Evolutionary conservation across 306 rosid species (phyloP).

Genomic region (Trifolium subterraneum): DNA sequence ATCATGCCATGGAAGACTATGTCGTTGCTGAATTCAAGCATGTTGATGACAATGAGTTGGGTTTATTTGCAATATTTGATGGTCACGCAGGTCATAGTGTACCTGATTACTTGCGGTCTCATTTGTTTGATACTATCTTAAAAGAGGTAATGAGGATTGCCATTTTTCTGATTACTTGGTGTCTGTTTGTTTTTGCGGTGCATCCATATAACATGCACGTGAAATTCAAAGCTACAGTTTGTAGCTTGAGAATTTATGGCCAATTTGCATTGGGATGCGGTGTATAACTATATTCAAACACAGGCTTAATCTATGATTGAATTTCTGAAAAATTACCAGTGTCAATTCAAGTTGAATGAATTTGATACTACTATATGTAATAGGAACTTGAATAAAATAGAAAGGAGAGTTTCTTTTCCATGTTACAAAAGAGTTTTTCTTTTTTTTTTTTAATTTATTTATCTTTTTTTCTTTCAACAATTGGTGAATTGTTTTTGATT

Average conservation of each 20-base stretch:
- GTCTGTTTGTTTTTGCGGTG: not conserved
- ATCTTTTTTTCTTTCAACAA: not conserved
- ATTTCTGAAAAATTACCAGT: conserved; percentile 12
- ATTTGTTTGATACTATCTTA: conserved; percentile 81
- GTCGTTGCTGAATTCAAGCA: conserved; percentile 82
- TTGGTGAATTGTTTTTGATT: not conserved
- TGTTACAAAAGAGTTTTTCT: not conserved
- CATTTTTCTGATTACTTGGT: not conserved
- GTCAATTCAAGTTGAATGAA: conserved; percentile 24
- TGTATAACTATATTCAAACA: not conserved
- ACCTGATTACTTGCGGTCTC: conserved; percentile 70
- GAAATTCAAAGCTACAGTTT: not conserved
- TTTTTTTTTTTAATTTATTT: too few species aligned
- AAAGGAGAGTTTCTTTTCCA: not conserved
- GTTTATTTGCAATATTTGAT: conserved; percentile 92
- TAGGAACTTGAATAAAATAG: too few species aligned
- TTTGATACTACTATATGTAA: conserved; percentile 2
- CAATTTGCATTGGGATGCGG: not conserved
- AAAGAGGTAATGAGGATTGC: conserved; percentile 63
- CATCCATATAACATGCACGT: not conserved
- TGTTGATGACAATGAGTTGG: conserved; percentile 77
- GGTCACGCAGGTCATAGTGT: conserved; percentile 89
- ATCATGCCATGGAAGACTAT: conserved; percentile 91
- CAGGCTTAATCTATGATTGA: not conserved
- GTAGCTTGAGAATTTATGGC: not conserved